Evolutionary conservation across 345 rosid genomes (phyloP), one percentile per base, ranked within the genome.

Genomic region (Fremontodendron californicum): DNA sequence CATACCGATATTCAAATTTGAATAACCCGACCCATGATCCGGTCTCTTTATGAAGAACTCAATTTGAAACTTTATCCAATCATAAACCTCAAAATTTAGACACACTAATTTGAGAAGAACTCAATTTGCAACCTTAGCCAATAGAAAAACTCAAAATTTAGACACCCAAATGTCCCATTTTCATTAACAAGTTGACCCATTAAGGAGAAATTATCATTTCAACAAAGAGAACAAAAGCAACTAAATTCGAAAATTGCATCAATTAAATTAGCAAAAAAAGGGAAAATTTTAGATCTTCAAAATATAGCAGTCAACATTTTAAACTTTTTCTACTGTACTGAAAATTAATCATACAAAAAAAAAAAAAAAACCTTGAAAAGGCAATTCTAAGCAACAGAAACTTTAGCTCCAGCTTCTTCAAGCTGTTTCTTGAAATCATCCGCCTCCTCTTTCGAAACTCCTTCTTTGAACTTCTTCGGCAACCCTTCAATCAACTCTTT

Each of bases 391-490:
- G 77, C 93, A 80, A 94, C 78, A 0, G 90, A 69, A 51, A 91
- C 79, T 75, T 88, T 90, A 4, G 97, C 97, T 1, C 98, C 98
- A 21, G 97, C 98, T 57, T 69, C 97, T 81, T 94, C 98, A 7
- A 94, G 95, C 79, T 83, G 88, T 82, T 90, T 91, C 94, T 90
- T 94, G 9, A 93, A 94, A 4, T 88, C 92, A 42, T 94, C 98
- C 0, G 98, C 97, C 75, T 94, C 98, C 3, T 94, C 98, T 72
- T 90, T 91, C 0, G 92, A 81, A 3, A 82, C 82, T 0, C 94
- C 93, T 55, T 90, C 98, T 60, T 89, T 93, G n/a, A 94, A 88
- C 83, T 93, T 94, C 92, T 93, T 93, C 0, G 98, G 98, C 79
- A 94, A 82, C 0, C 97, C 97, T 78, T 93, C 97, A 27, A 93